A percentile compares a stretch with the other conserved stretches of the same genome.
These are phyloP conservation scores for Tieghemostelium lacteum DNA, from an alignment of 78 protist genomes.

Conservation along the genomic window DNA sequence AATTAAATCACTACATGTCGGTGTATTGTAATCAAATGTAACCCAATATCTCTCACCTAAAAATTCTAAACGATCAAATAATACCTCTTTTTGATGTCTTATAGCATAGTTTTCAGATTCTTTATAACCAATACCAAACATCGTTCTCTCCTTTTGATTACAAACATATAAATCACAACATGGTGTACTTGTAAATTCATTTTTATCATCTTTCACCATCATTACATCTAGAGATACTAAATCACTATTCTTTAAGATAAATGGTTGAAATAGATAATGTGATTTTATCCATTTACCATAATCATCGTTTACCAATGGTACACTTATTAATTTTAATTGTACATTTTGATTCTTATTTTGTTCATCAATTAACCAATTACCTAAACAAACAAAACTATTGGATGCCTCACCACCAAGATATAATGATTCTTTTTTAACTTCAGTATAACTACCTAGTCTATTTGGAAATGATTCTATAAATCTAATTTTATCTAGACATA, in stretches of 20 bases:
- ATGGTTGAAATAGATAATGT: neutral
- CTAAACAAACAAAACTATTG: constrained; percentile 38
- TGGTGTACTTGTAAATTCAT: constrained; percentile 5
- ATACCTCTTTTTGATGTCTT: neutral
- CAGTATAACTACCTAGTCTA: constrained; percentile 16
- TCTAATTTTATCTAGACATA: constrained; percentile 39
- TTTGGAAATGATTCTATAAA: constrained; percentile 28
- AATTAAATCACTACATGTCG: neutral
- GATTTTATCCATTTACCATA: constrained; percentile 3
- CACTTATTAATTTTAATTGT: neutral
- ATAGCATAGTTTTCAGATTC: neutral
- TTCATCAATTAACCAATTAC: constrained; percentile 21
- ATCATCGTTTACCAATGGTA: constrained; percentile 21
- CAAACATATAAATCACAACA: constrained; percentile 20
- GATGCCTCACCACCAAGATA: constrained; percentile 59
- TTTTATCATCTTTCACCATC: neutral
- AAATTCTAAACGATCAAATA: constrained; percentile 10
- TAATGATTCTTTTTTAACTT: neutral
- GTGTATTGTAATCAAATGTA: constrained; percentile 35
- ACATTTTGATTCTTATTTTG: neutral
- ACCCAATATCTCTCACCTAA: constrained; percentile 20
- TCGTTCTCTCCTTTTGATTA: constrained; percentile 30
- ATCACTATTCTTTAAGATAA: too few relatives aligned
- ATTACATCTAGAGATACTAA: neutral
- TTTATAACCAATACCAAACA: constrained; percentile 62